A percentile compares a stretch with the other conserved stretches of the same genome.
These are phyloP conservation scores for Bimuria novae-zelandiae DNA, from an alignment of 2,329 filamentous ascomycete species.

Conservation along the genomic window DNA sequence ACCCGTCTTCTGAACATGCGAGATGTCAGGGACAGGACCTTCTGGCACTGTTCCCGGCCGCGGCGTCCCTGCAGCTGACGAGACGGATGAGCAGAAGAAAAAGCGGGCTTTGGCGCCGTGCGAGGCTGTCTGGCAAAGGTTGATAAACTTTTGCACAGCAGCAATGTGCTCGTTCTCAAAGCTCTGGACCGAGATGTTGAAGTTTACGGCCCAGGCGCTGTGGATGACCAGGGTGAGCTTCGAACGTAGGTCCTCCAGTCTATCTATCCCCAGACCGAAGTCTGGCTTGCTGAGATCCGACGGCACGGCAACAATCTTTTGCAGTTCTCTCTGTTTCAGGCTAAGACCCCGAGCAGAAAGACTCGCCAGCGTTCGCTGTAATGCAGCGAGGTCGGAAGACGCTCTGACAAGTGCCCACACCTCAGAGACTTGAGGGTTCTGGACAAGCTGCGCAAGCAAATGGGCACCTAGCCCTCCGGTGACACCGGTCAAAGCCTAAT, in stretches of 20 bases:
- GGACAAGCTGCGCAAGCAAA: constrained; percentile 50
- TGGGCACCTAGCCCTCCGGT: constrained; percentile 70
- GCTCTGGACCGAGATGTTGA: constrained; percentile 57
- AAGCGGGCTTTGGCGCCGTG: constrained; percentile 45
- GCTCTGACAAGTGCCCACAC: constrained; percentile 61
- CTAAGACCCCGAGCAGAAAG: constrained; percentile 45
- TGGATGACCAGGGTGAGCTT: constrained; percentile 54
- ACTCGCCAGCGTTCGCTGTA: constrained; percentile 43
- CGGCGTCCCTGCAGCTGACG: constrained; percentile 48
- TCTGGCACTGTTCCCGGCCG: constrained; percentile 45
- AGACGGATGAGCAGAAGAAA: constrained; percentile 54
- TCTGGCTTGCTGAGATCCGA: constrained; percentile 47
- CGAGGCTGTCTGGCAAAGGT: constrained; percentile 42
- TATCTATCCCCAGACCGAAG: constrained; percentile 46
- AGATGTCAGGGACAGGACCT: constrained; percentile 39
- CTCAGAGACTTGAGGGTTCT: constrained; percentile 32
- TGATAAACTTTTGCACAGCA: constrained; percentile 52
- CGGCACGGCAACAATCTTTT: constrained; percentile 46
- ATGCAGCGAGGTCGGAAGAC: constrained; percentile 37
- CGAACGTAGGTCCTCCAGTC: constrained; percentile 14
- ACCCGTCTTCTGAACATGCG: constrained; percentile 55
- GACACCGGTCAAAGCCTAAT: constrained; percentile 69
- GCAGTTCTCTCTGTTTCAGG: constrained; percentile 26
- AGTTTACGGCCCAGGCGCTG: constrained; percentile 62
- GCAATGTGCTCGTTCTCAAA: constrained; percentile 55